Base-by-base conservation (phyloP, 768 basidiomycete species). In the Nidula microcarpa region DNA sequence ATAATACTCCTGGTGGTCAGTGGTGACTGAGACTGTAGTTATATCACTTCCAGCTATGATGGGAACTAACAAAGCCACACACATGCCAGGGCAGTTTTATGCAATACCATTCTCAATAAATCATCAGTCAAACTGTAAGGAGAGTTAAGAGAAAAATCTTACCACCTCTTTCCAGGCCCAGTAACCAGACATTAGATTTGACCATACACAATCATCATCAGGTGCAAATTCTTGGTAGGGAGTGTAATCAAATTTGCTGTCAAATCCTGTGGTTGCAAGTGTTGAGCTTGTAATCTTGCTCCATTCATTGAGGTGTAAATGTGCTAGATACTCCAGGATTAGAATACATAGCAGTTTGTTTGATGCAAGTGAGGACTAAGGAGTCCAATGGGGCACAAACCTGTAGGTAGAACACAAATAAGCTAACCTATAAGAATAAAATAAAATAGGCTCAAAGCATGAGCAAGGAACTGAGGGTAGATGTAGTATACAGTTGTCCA, bases 21-120 rank as follows among this genome's bases (percentile, higher is more conserved):
- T 76, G 0, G 66, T 68, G 13, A 71, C 69, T 0, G 70, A 76
- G 0, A 75, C 72, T 0, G 72, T 75, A 0, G 74, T 77, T 52
- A 76, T 76, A 52, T 78, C 70, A 50, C 69, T 73, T 1, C 74
- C 73, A 1, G 56, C 53, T 14, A 75, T 52, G 17, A 74, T 54
- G 0, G 67, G 62, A 3, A 68, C 57, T 23, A 70, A 55, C 57
- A 70, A 65, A 1, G 66, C 54, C 5, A 73, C 74, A 45, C 64
- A 62, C 6, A 56, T 67, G 23, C 39, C 17, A 6, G 59, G 47
- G 50, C 67, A 53, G 23, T 58, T 18, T 1, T 4, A 4, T 23
- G 62, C 50, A 52, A 69, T 68, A 14, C 47, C 57, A 48, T 70
- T 63, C 68, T 72, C 30, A n/a, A 43, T 7, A 35, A 13, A 51